A percentile compares a stretch with the other conserved stretches of the same genome.
These are phyloP conservation scores for Annulohypoxylon moriforme DNA, from an alignment of 495 filamentous ascomycete species.

Conservation along the genomic window DNA sequence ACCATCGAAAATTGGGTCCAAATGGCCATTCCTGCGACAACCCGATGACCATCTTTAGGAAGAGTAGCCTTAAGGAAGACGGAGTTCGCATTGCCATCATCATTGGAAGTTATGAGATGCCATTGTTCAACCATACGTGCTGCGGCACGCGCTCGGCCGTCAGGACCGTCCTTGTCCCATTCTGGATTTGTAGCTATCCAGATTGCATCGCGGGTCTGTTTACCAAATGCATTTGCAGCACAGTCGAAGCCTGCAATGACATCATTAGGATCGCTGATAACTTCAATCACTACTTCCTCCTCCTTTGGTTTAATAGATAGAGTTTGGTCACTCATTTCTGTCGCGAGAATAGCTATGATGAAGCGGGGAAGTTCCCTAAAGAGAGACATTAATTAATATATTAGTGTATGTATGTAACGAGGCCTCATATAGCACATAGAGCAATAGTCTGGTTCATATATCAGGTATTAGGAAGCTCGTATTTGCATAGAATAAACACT, in stretches of 20 bases:
- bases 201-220: conserved; percentile 53
- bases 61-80: conserved; percentile 60
- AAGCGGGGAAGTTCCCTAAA: conserved; percentile 20
- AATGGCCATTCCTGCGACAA: conserved; percentile 56
- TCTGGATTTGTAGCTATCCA: conserved; percentile 58
- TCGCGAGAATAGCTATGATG: background rate
- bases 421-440: background rate
- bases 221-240: conserved; percentile 51
- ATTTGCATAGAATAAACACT: background rate
- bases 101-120: conserved; percentile 42
- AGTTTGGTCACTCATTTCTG: conserved; percentile 21
- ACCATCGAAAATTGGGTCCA: conserved; percentile 51
- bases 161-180: conserved; percentile 52
- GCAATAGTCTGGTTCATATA: too few relatives aligned
- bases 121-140: conserved; percentile 49
- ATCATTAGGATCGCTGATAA: conserved; percentile 38
- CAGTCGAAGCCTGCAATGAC: conserved; percentile 38
- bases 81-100: conserved; percentile 54
- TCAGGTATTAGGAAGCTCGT: too few relatives aligned
- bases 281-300: conserved; percentile 27
- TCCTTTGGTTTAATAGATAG: background rate
- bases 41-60: conserved; percentile 32
- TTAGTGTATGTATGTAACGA: background rate
- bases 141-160: conserved; percentile 46
- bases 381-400: too few relatives aligned